Evolutionary conservation across 129 eudicot species (phyloP).

Genomic region (Tagetes erecta): DNA sequence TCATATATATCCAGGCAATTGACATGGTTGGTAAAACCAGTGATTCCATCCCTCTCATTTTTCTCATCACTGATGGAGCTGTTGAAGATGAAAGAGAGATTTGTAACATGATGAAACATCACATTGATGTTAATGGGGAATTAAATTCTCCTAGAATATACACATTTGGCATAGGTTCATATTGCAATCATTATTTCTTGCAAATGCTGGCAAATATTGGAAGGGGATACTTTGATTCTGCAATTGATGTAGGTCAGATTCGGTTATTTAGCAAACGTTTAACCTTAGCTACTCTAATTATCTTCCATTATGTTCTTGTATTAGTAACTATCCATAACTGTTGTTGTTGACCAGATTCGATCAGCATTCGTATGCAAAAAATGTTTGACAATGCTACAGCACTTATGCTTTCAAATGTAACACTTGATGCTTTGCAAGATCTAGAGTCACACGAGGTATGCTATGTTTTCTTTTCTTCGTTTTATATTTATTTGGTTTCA

Average conservation of each 20-base stretch:
- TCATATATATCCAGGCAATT: constrained; percentile 59
- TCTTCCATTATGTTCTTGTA: not conserved
- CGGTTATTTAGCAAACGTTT: not conserved
- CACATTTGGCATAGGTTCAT: constrained; percentile 95
- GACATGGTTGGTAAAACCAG: constrained; percentile 51
- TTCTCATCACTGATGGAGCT: constrained; percentile 83
- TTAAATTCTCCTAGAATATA: constrained; percentile 56
- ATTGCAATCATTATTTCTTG: constrained; percentile 90
- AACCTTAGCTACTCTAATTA: not conserved
- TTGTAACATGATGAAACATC: constrained; percentile 53
- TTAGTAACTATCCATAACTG: not conserved
- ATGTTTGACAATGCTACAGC: constrained; percentile 54
- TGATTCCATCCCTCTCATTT: constrained; percentile 55
- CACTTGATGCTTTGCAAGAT: constrained; percentile 53
- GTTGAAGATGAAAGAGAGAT: constrained; percentile 86
- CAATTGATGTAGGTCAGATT: constrained; percentile 71
- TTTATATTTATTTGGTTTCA: not conserved
- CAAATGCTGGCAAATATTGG: constrained; percentile 87
- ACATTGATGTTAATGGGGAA: constrained; percentile 34
- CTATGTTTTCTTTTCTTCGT: not conserved
- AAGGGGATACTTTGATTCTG: constrained; percentile 76
- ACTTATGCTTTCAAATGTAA: constrained; percentile 60
- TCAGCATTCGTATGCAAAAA: constrained; percentile 57
- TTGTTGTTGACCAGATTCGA: constrained; percentile 50
- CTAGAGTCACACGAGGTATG: constrained; percentile 69